These are phyloP conservation scores for Fusarium verticillioides DNA, from an alignment of 2,329 filamentous ascomycete genomes.

Conservation along the genomic window DNA sequence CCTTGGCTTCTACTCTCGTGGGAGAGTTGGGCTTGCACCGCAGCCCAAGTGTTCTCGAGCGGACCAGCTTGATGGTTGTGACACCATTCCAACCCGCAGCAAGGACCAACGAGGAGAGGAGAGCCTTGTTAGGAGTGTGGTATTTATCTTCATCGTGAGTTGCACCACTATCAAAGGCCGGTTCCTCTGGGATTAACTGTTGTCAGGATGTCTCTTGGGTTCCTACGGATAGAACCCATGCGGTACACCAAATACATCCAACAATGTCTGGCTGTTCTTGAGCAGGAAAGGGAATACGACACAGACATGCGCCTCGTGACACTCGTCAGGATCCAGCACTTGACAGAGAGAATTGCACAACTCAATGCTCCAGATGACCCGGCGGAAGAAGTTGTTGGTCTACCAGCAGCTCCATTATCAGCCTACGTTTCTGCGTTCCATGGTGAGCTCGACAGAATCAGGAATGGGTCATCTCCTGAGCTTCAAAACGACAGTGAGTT, in stretches of 20 bases:
- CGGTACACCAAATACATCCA: constrained; percentile 64
- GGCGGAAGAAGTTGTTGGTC: constrained; percentile 48
- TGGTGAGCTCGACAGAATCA: constrained; percentile 57
- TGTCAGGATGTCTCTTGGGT: constrained; percentile 55
- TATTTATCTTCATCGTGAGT: constrained; percentile 64
- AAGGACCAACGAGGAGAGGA: constrained; percentile 62
- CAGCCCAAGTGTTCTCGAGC: constrained; percentile 54
- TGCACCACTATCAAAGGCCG: accelerated
- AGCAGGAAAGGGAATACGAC: constrained; percentile 56
- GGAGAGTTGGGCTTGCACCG: constrained; percentile 60
- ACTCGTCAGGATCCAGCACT: constrained; percentile 60
- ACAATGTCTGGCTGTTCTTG: constrained; percentile 60
- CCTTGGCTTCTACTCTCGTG: constrained; percentile 59
- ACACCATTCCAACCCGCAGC: constrained; percentile 51
- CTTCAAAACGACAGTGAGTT: constrained; percentile 54
- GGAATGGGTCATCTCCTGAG: constrained; percentile 48
- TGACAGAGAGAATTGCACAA: constrained; percentile 62
- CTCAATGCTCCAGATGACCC: constrained; percentile 51
- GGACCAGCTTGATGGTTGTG: constrained; percentile 55
- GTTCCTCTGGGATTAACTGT: constrained; percentile 6
- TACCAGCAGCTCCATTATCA: constrained; percentile 55
- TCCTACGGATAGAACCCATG: constrained; percentile 59
- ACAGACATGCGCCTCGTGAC: constrained; percentile 59
- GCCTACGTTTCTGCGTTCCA: constrained; percentile 60
- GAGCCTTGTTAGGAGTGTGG: constrained; percentile 65